Evolutionary conservation across 768 basidiomycete species (phyloP).

Genomic region (Scleroderma citrinum): DNA sequence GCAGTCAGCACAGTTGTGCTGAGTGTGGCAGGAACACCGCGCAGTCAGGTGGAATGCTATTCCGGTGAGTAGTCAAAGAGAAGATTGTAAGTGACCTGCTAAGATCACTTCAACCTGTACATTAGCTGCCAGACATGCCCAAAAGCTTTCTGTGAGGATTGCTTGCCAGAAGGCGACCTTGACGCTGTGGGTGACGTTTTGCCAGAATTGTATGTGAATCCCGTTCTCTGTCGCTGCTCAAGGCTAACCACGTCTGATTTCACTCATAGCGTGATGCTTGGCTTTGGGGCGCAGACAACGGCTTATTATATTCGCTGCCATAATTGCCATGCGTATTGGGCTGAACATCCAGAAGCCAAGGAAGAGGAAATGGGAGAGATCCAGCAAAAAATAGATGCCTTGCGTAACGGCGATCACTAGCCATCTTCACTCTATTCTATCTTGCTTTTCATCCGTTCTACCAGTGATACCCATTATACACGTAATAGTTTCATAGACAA

Average conservation of each 20-base stretch:
- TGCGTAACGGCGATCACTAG: too few species aligned
- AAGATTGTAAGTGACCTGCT: not conserved
- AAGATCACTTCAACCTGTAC: not conserved
- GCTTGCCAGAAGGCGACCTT: conserved; percentile 44
- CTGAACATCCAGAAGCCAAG: conserved; percentile 35
- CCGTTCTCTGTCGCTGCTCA: not conserved
- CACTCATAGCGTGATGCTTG: conserved; percentile 33
- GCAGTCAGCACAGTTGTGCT: conserved; percentile 47
- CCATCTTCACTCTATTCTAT: too few species aligned
- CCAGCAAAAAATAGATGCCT: conserved; percentile 27
- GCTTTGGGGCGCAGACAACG: conserved; percentile 29
- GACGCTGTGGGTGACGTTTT: conserved; percentile 48
- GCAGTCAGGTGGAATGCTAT: conserved; percentile 53
- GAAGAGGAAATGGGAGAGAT: conserved; percentile 36
- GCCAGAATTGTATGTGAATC: conserved; percentile 49
- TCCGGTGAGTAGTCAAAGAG: conserved; percentile 34
- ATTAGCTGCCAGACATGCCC: conserved; percentile 54
- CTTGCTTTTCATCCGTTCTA: too few species aligned
- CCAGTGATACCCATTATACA: too few species aligned
- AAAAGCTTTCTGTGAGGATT: conserved; percentile 57
- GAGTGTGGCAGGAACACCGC: conserved; percentile 38
- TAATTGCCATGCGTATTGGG: conserved; percentile 39
- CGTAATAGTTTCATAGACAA: too few species aligned
- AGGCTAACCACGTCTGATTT: conserved; percentile 3
- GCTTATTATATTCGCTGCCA: conserved; percentile 49